Evolutionary conservation across 768 basidiomycete species (phyloP), one percentile per base, ranked within the genome.

Genomic region (Leucosporidium yakuticum): DNA sequence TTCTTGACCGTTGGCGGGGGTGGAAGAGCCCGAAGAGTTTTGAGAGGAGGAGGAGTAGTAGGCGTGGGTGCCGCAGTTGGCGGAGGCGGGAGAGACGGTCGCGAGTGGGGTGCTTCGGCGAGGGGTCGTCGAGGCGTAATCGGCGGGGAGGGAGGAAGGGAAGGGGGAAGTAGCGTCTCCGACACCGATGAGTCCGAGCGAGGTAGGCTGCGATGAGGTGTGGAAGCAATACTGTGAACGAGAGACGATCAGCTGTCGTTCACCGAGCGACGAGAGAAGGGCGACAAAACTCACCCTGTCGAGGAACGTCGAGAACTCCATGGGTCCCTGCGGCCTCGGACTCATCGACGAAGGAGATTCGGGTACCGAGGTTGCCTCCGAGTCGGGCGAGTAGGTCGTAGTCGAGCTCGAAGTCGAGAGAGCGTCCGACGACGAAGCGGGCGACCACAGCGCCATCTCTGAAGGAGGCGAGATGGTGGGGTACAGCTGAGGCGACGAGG

Each of bases 251-350:
- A 44, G 39, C 14, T 15, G 63, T 60, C 20, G 21, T 19, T 20
- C 5, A 3, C 23, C 5, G 1, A 19, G 23, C 31, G 27, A n/a
- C 2, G 39, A 29, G 23, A 23, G 48, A 12, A 58, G 21, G 39
- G 34, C 12, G 32, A 25, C 7, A 29, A 19, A 21, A 62, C 69
- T 39, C 27, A 69, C 69, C 49, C 67, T 59, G 32, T 69, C 68
- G 44, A 73, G 65, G 54, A 73, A 69, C 47, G 51, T 44, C n/a
- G 64, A 69, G 32, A 72, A 72, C 58, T 72, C 67, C 23, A 58
- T 53, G n/a, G 67, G 64, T 14, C 56, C 63, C 54, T 59, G 66
- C 29, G 65, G 65, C 4, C 71, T n/a, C 27, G 44, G 27, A 20
- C 11, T 39, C n/a, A 15, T 15, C 23, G 47, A 61, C 5, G 19